Evolutionary conservation across 345 rosid genomes (phyloP), one percentile per base, ranked within the genome.

Genomic region (Heritiera littoralis): DNA sequence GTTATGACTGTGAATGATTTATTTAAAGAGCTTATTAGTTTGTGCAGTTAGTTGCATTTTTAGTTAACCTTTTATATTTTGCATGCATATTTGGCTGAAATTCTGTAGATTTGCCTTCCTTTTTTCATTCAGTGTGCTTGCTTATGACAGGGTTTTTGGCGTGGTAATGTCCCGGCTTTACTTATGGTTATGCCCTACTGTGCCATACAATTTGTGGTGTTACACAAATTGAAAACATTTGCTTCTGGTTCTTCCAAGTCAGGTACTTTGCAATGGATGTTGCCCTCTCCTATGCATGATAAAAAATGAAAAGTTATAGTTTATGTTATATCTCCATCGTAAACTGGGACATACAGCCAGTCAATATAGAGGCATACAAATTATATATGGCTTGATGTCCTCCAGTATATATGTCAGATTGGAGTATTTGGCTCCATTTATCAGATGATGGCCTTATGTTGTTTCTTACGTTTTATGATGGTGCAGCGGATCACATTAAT

Each of bases 101-200:
- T 65, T 17, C 46, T 71, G 45, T 54, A 38, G 48, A 23, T 40
- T 23, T 61, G 30, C 30, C 28, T 23, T 41, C 17, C 32, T 63
- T 38, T 61, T 5, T 15, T 10, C 3, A 76, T 66, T 78, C 60
- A 77, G 80, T 74, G 54, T 66, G 55, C 46, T 59, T 80, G n/a
- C 65, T 83, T 85, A 66, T 78, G 51, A 82, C 86, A 96, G 99
- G 99, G 99, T 9, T 96, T 96, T 84, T 96, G 98, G 99, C 98
- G 98, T 76, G 99, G 99, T 45, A 96, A 94, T 86, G 97, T 91
- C 83, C 99, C 99, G 8, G 99, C 99, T 78, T 87, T 96, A 78
- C 97, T 96, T 40, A 94, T 96, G 98, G 98, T 89, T 80, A 89
- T 96, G 95, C 98, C 99, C 17, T 96, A 94, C 66, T 86, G 95